Percentiles rank a stretch among this genome's conserved stretches.
Conservation (phyloP, 345 rosid genomes). For the Noccaea caerulescens region DNA sequence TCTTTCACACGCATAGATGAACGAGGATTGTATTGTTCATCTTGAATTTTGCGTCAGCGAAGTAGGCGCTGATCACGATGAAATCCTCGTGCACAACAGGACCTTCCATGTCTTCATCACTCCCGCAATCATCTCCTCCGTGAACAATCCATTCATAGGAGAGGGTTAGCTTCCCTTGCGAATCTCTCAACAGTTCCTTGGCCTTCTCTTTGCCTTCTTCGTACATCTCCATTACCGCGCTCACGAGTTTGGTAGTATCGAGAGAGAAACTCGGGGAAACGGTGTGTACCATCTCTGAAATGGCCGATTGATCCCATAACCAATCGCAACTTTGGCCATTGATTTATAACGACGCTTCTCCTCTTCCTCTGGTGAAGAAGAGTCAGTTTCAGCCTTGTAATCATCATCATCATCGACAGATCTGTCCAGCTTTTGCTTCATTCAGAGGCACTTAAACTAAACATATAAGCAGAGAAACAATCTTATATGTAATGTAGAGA, state of each 20-base stretch:
- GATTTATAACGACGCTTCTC: conserved; percentile 18
- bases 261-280: background rate
- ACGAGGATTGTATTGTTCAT: background rate
- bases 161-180: conserved; percentile 2
- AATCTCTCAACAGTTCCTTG: background rate
- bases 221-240: background rate
- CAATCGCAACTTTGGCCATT: conserved; percentile 6
- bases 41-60: background rate
- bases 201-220: conserved; percentile 10
- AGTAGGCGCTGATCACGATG: background rate
- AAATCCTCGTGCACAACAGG: conserved; percentile 6
- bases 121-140: background rate
- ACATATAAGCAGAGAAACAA: background rate
- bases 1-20: background rate
- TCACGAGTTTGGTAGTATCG: background rate
- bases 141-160: conserved; percentile 4
- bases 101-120: background rate
- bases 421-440: conserved; percentile 9
- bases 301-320: conserved; percentile 2
- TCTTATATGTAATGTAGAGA: background rate
- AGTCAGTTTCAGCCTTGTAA: background rate
- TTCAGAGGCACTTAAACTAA: background rate
- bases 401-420: conserved; percentile 3
- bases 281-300: background rate
- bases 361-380: background rate